phyloP scores from a whole-genome alignment of 139 green algal species.

The Deuterostichococcus epilithicus region DNA sequence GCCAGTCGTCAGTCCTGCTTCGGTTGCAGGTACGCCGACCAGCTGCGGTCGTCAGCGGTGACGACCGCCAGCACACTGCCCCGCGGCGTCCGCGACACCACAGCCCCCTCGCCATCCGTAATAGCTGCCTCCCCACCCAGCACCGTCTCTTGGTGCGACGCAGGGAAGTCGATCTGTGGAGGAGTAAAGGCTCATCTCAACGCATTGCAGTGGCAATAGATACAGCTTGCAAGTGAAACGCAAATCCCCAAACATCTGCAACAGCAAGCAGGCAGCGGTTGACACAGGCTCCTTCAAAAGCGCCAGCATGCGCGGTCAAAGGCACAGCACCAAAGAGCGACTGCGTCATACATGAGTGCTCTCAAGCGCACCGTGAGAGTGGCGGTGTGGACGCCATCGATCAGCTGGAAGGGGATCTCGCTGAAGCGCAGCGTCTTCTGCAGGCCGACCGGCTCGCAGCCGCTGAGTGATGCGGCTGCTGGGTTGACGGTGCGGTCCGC shows the following conservation, averaged over 20 bases:
- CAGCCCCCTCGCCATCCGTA: too few species aligned
- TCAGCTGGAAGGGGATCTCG: neutral
- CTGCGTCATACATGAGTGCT: too few species aligned
- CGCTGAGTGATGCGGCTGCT: too few species aligned
- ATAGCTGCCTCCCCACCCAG: neutral
- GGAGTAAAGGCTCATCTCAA: neutral
- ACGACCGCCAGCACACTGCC: neutral
- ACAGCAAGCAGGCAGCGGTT: too few species aligned
- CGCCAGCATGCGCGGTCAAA: too few species aligned
- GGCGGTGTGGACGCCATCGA: neutral
- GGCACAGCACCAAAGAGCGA: too few species aligned
- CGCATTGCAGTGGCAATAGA: too few species aligned
- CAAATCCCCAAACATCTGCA: too few species aligned
- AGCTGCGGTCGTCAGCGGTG: neutral
- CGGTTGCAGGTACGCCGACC: neutral
- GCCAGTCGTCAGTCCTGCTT: neutral
- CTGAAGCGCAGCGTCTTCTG: neutral
- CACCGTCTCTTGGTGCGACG: neutral
- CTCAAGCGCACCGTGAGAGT: neutral
- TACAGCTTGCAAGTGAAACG: too few species aligned
- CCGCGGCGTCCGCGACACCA: neutral
- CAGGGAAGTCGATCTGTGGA: neutral
- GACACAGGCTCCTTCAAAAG: too few species aligned
- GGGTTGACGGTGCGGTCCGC: neutral
- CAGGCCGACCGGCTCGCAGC: neutral